phyloP scores from a whole-genome alignment of 768 basidiomycete species.

The Boletus rufocinnamomeus region DNA sequence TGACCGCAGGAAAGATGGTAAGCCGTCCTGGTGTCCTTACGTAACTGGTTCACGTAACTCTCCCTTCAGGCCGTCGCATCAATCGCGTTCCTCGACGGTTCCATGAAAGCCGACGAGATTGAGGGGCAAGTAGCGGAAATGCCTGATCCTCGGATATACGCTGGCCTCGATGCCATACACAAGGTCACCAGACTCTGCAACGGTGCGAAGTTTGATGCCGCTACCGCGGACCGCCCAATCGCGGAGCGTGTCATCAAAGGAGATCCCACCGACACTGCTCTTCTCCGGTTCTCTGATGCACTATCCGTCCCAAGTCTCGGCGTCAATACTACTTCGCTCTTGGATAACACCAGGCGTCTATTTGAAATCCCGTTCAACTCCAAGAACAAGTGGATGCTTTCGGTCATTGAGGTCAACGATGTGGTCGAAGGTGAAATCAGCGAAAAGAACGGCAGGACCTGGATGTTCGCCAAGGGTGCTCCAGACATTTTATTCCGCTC shows the following conservation, averaged over 20 bases:
- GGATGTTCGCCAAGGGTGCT: constrained; percentile 59
- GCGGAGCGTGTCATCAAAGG: constrained; percentile 41
- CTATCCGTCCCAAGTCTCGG: constrained; percentile 27
- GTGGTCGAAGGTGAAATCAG: constrained; percentile 8
- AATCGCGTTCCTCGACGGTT: constrained; percentile 39
- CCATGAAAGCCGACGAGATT: constrained; percentile 25
- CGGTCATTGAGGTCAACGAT: constrained; percentile 35
- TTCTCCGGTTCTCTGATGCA: constrained; percentile 49
- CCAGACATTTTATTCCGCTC: constrained; percentile 53
- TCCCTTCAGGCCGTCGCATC: constrained; percentile 40
- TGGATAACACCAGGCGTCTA: constrained; percentile 26
- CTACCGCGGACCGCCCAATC: constrained; percentile 26
- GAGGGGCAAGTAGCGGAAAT: constrained; percentile 12
- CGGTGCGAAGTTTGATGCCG: constrained; percentile 50
- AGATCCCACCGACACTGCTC: constrained; percentile 56
- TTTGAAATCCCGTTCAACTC: constrained; percentile 50
- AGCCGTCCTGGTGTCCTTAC: background rate
- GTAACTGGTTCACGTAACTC: background rate
- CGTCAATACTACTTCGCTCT: constrained; percentile 26
- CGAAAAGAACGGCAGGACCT: constrained; percentile 14
- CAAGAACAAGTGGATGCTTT: constrained; percentile 62
- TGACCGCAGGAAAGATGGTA: constrained; percentile 53
- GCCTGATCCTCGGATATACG: constrained; percentile 17
- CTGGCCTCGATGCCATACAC: constrained; percentile 34
- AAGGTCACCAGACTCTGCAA: constrained; percentile 58